These are phyloP conservation scores for Ustilago bromivora DNA, from an alignment of 1,284 basidiomycete genomes.

Conservation along the genomic window DNA sequence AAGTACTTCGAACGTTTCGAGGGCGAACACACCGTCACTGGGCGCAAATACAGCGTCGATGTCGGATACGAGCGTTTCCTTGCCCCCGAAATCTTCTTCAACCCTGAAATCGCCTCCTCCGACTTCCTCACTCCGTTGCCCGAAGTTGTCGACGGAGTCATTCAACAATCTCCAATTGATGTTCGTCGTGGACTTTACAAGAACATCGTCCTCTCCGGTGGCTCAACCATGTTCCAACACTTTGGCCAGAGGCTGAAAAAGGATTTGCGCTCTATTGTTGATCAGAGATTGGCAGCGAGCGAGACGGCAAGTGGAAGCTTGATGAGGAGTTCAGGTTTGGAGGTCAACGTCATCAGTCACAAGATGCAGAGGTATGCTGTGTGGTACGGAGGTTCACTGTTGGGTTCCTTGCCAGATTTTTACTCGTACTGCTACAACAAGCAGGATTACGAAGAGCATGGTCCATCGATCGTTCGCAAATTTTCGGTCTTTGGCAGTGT, in stretches of 20 bases:
- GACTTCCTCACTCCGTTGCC: slow-evolving; percentile 98
- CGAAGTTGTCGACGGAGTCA: slow-evolving; percentile 95
- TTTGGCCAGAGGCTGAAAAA: slow-evolving; percentile 95
- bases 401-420: slow-evolving; percentile 83
- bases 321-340: slow-evolving; percentile 73
- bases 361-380: slow-evolving; percentile 97
- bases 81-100: slow-evolving; percentile 99
- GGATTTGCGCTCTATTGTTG: slow-evolving; percentile 93
- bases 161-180: slow-evolving; percentile 95
- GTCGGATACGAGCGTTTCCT: slow-evolving; percentile 99
- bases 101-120: slow-evolving; percentile 97
- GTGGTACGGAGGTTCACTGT: slow-evolving; percentile 95
- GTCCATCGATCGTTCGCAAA: slow-evolving; percentile 80
- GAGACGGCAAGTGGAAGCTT: slow-evolving; percentile 81
- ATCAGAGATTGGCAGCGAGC: slow-evolving; percentile 85
- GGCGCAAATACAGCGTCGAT: slow-evolving; percentile 90
- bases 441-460: slow-evolving; percentile 96
- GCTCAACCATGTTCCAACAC: slow-evolving; percentile 98
- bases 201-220: slow-evolving; percentile 94
- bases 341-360: slow-evolving; percentile 88
- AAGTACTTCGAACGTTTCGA: slow-evolving; percentile 96
- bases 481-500: slow-evolving; percentile 64
- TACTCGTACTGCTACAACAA: slow-evolving; percentile 97
- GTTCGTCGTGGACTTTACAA: slow-evolving; percentile 94
- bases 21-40: slow-evolving; percentile 91